Base-by-base conservation (phyloP, 2,329 filamentous ascomycete genomes). In the Colletotrichum liaoningense region DNA sequence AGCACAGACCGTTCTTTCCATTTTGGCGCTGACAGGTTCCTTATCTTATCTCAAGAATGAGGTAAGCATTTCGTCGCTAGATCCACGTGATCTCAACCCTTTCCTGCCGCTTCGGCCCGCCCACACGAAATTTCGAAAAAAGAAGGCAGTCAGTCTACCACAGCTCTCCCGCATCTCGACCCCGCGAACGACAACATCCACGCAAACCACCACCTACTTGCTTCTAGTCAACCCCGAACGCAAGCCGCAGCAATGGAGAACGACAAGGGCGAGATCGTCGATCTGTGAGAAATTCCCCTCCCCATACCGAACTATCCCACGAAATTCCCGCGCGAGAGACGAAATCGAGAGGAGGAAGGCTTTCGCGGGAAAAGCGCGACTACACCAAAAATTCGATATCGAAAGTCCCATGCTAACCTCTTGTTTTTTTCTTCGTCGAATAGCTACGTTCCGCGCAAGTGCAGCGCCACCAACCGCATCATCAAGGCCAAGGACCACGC, bases 401-500 rank as follows among this genome's bases (percentile, higher is more conserved):
- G 26, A 28, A 52, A 62, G 60, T 16, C 35, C 72, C 38, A 42
- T 77, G 78, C 80, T 84, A 77, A 83, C 77, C 58, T 69, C 9
- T 63, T 33, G 3, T 19, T 69, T 33, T 73, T 67, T 73, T 58
- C 42, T 66, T 57, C 78, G 77, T 11, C 62, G 7, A 67, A 67
- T 84, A 97, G 95, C 86, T 97, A 97, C 93, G 94, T 98, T 91
- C 95, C 95, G 86, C 95, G 96, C 91, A 98, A 98, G 91, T 98
- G 96, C 94, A 95, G 92, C 87, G 95, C 95, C 82, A 98, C 96
- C 87, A 97, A 97, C 94, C 95, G 97, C 89, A 98, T 98, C 91
- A 98, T 99, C 93, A 98, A 98, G 91, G 95, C 97, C 90, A 98
- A 98, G 91, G 97, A 99, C 89, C 97, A 99, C 92, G 96, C 95